A percentile compares a stretch with the other conserved stretches of the same genome.
Conservation (phyloP, 345 rosid genomes). For the Sapria himalayana region DNA sequence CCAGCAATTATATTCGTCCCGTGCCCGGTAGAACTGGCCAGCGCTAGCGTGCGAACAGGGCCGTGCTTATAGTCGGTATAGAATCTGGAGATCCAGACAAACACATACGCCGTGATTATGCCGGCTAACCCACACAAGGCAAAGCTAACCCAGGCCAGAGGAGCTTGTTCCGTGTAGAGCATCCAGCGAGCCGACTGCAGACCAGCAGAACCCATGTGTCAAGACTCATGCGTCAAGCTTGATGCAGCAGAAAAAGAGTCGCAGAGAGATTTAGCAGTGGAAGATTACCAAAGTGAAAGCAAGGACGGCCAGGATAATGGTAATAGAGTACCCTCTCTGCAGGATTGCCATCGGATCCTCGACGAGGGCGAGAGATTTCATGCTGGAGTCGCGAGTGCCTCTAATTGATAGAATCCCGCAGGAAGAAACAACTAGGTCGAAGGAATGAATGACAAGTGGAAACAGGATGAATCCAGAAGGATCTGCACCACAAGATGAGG, state of each 20-base stretch:
- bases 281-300: slow-evolving; percentile 68
- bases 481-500: slow-evolving; percentile 48
- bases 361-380: slow-evolving; percentile 38
- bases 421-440: slow-evolving; percentile 85
- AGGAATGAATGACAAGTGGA: slow-evolving; percentile 95
- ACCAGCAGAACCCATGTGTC: slow-evolving; percentile 8
- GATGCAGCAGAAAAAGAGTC: not conserved
- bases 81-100: slow-evolving; percentile 88
- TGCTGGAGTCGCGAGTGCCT: slow-evolving; percentile 54
- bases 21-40: slow-evolving; percentile 92
- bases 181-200: slow-evolving; percentile 92
- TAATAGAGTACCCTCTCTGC: slow-evolving; percentile 88
- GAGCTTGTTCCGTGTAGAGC: slow-evolving; percentile 93
- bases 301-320: slow-evolving; percentile 70
- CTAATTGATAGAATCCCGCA: slow-evolving; percentile 79
- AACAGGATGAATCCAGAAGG: slow-evolving; percentile 95
- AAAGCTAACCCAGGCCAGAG: slow-evolving; percentile 91
- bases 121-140: slow-evolving; percentile 94
- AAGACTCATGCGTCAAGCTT: slow-evolving; percentile 6
- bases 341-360: slow-evolving; percentile 97
- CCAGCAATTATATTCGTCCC: slow-evolving; percentile 99
- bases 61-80: slow-evolving; percentile 97
- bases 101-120: slow-evolving; percentile 74
- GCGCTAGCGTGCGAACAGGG: slow-evolving; percentile 85
- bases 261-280: slow-evolving; percentile 1